Percentiles rank a stretch among this genome's conserved stretches.
Conservation (phyloP, 768 basidiomycete genomes). For the Multifurca ochricompacta region DNA sequence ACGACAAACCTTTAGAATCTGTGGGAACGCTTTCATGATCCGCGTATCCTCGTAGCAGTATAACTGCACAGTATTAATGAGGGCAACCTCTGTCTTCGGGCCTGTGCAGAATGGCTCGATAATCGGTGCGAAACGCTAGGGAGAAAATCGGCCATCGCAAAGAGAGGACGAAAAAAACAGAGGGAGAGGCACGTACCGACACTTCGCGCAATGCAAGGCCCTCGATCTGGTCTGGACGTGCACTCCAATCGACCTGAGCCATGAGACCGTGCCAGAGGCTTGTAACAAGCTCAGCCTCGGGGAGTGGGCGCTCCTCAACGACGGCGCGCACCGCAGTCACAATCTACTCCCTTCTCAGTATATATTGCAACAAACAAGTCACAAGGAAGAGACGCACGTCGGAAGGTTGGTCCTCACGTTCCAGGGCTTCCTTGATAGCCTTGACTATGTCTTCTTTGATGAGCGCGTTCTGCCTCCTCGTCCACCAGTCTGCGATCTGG, state of each 20-base stretch:
- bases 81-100: slow-evolving; percentile 84
- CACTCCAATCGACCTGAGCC: slow-evolving; percentile 79
- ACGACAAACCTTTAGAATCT: slow-evolving; percentile 72
- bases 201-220: slow-evolving; percentile 83
- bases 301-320: slow-evolving; percentile 74
- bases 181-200: slow-evolving; percentile 45
- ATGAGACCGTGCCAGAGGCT: slow-evolving; percentile 94
- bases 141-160: background rate
- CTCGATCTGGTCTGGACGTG: slow-evolving; percentile 88
- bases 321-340: slow-evolving; percentile 61
- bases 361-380: background rate
- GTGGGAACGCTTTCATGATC: slow-evolving; percentile 90
- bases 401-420: slow-evolving; percentile 58
- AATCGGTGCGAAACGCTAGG: slow-evolving; percentile 73
- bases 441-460: slow-evolving; percentile 71
- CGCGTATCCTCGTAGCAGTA: slow-evolving; percentile 97
- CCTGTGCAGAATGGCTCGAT: slow-evolving; percentile 86
- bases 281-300: slow-evolving; percentile 75
- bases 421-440: slow-evolving; percentile 62
- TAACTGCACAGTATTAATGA: slow-evolving; percentile 92
- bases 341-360: slow-evolving; percentile 44
- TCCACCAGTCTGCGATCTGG: slow-evolving; percentile 89
- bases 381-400: slow-evolving; percentile 40
- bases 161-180: background rate
- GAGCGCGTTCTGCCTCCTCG: slow-evolving; percentile 78